Evolutionary conservation across 768 basidiomycete genomes (phyloP).

Genomic region (Trametes cingulata): DNA sequence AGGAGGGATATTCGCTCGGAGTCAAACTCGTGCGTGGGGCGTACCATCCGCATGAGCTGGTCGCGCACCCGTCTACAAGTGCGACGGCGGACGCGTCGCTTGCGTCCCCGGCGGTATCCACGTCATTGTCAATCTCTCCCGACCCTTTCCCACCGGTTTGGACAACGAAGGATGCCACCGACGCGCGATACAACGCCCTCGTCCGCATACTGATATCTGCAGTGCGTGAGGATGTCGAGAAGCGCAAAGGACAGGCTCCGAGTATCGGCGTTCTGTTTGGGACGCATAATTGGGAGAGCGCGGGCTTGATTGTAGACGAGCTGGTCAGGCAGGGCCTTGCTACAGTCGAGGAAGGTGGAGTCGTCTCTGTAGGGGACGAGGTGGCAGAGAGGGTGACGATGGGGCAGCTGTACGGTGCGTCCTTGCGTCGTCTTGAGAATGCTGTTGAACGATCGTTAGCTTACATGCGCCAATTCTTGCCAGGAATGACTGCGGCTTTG

Average conservation of each 20-base stretch:
- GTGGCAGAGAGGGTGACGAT: constrained; percentile 69
- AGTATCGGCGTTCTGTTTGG: constrained; percentile 76
- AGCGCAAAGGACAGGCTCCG: constrained; percentile 18
- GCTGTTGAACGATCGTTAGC: too few species aligned
- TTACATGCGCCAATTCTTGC: too few species aligned
- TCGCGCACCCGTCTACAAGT: constrained; percentile 41
- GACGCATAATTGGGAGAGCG: constrained; percentile 82
- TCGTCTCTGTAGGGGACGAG: constrained; percentile 47
- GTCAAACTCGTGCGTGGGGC: constrained; percentile 94
- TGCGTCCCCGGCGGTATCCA: constrained; percentile 3
- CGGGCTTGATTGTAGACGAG: constrained; percentile 58
- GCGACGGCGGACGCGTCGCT: constrained; percentile 5
- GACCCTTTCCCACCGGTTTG: constrained; percentile 69
- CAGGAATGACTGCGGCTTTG: constrained; percentile 86
- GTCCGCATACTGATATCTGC: constrained; percentile 54
- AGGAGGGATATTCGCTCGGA: constrained; percentile 72
- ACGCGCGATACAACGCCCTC: constrained; percentile 69
- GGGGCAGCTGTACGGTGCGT: constrained; percentile 82
- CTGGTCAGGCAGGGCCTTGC: constrained; percentile 61
- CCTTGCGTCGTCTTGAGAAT: background rate
- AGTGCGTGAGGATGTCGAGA: constrained; percentile 52
- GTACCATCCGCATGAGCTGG: constrained; percentile 78
- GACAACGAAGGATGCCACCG: constrained; percentile 67
- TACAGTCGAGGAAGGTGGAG: constrained; percentile 25
- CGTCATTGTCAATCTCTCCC: constrained; percentile 51